phyloP scores from a whole-genome alignment of 176 grass and related monocot species.

The Zoysia pacifica region DNA sequence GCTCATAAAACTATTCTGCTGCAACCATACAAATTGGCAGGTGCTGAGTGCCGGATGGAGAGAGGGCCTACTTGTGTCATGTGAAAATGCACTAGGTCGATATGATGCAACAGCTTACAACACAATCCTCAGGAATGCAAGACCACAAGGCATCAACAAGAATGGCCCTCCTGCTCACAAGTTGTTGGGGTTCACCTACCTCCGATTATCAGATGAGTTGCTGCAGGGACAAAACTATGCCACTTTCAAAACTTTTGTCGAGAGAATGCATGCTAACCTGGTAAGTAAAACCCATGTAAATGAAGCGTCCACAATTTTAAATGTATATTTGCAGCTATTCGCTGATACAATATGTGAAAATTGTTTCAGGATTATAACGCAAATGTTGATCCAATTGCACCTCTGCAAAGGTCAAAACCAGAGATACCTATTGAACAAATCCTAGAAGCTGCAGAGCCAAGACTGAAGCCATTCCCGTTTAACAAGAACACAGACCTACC shows the following conservation, averaged over 20 bases:
- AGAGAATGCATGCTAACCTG: constrained; percentile 93
- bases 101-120: constrained; percentile 83
- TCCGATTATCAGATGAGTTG: constrained; percentile 65
- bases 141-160: constrained; percentile 66
- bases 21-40: constrained; percentile 38
- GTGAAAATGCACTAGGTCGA: constrained; percentile 72
- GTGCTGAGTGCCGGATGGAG: constrained; percentile 87
- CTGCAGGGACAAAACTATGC: constrained; percentile 60
- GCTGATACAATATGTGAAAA: neutral
- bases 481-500: constrained; percentile 55
- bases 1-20: constrained; percentile 5
- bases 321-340: constrained; percentile 4
- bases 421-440: constrained; percentile 53
- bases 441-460: constrained; percentile 50
- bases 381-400: constrained; percentile 47
- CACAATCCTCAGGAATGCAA: constrained; percentile 77
- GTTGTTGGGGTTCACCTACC: constrained; percentile 79
- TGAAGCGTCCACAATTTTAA: neutral
- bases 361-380: constrained; percentile 45
- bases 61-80: constrained; percentile 73
- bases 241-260: constrained; percentile 78
- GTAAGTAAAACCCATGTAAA: constrained; percentile 38
- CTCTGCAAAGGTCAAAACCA: constrained; percentile 60
- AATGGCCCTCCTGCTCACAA: constrained; percentile 56
- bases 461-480: constrained; percentile 59